These are phyloP conservation scores for Nephelium lappaceum DNA, from an alignment of 345 rosid genomes.

Conservation along the genomic window DNA sequence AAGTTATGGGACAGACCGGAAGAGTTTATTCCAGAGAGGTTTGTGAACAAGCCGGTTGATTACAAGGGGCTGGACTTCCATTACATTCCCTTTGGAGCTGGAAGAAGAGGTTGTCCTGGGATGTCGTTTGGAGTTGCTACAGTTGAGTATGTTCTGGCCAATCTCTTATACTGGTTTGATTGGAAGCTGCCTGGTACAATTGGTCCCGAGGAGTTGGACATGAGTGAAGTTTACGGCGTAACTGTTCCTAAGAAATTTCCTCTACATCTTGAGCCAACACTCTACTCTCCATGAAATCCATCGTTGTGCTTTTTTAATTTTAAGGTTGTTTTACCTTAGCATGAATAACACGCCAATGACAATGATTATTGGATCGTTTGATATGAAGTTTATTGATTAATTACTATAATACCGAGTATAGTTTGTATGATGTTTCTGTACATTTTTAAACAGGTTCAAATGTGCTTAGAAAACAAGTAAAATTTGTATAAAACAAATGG, in stretches of 20 bases:
- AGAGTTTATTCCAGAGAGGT: conserved; percentile 8
- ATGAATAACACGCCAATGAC: too few species aligned
- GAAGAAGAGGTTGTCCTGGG: conserved; percentile 11
- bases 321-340: too few species aligned
- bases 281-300: too few species aligned
- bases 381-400: too few species aligned
- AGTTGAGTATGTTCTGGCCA: background rate
- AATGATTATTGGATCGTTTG: too few species aligned
- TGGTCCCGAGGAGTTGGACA: background rate
- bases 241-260: background rate
- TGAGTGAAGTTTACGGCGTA: background rate
- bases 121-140: background rate
- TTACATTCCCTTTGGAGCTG: conserved; percentile 5
- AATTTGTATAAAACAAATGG: too few species aligned
- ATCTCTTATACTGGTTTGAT: conserved; percentile 12
- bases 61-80: conserved; percentile 1
- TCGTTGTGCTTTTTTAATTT: too few species aligned
- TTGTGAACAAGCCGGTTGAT: background rate
- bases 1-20: background rate
- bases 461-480: too few species aligned
- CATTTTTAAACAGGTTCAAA: too few species aligned
- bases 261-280: background rate
- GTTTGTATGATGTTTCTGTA: too few species aligned
- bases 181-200: conserved; percentile 6
- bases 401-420: too few species aligned